Evolutionary conservation across 1,139 yeast genomes (phyloP).

Genomic region (Yamadazyma diospyri): DNA sequence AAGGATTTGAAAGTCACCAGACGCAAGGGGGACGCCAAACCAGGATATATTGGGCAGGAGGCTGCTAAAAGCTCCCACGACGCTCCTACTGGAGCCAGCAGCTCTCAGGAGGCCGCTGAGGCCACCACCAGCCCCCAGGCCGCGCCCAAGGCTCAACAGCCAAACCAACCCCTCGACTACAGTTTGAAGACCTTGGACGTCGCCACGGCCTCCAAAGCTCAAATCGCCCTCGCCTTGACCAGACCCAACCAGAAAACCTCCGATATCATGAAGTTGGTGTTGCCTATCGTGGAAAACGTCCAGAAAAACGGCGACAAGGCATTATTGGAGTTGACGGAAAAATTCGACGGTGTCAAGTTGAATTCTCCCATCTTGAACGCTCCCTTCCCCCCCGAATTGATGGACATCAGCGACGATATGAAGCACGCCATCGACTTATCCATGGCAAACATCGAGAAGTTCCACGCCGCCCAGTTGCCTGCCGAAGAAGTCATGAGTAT

Average conservation of each 20-base stretch:
- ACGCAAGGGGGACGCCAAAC: conserved; percentile 95
- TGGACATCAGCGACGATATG: conserved; percentile 75
- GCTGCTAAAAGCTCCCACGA: conserved; percentile 15
- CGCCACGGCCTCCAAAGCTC: conserved; percentile 38
- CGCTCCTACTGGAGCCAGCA: conserved; percentile 8
- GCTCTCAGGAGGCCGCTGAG: conserved; percentile 15
- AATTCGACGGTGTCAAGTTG: conserved; percentile 82
- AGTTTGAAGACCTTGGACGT: conserved; percentile 61
- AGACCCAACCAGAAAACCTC: conserved; percentile 92
- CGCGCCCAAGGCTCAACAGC: not conserved
- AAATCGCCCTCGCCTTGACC: conserved; percentile 56
- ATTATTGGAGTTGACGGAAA: conserved; percentile 77
- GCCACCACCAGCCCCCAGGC: conserved; percentile 13
- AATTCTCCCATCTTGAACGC: conserved; percentile 73
- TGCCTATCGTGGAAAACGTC: conserved; percentile 83
- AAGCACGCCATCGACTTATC: conserved; percentile 86
- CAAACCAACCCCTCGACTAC: conserved; percentile 26
- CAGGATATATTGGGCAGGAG: conserved; percentile 47
- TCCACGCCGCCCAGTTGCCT: conserved; percentile 88
- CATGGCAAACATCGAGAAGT: conserved; percentile 80
- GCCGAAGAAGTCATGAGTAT: conserved; percentile 70
- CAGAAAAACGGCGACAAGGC: conserved; percentile 81
- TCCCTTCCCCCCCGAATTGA: conserved; percentile 77
- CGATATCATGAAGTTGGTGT: conserved; percentile 86
- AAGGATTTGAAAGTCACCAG: conserved; percentile 86